phyloP scores from a whole-genome alignment of 2,329 filamentous ascomycete species.

The Colletotrichum musicola region DNA sequence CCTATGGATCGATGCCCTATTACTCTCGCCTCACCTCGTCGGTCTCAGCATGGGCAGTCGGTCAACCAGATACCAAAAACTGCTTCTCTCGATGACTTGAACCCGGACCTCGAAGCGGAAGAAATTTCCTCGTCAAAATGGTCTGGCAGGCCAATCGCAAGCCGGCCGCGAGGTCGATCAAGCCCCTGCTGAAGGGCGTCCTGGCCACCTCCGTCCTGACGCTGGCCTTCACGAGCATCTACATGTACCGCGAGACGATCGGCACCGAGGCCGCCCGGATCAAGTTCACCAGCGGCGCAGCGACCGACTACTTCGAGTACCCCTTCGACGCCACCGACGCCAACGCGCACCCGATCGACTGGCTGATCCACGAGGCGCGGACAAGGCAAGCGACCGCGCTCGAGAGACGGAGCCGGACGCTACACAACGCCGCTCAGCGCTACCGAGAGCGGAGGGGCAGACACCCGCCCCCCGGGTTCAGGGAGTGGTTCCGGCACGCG shows the following conservation, averaged over 20 bases:
- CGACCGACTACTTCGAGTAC: conserved; percentile 39
- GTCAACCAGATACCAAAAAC: not conserved
- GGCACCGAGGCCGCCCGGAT: conserved; percentile 24
- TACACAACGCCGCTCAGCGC: conserved; percentile 64
- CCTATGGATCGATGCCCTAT: not conserved
- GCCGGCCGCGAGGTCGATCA: conserved; percentile 21
- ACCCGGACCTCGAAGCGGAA: conserved; percentile 2
- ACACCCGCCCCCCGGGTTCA: conserved; percentile 74
- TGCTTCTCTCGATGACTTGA: conserved; percentile 17
- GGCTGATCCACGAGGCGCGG: conserved; percentile 61
- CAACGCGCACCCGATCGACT: conserved; percentile 62
- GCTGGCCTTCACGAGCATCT: conserved; percentile 36
- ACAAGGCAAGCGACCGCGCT: conserved; percentile 57
- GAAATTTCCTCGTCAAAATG: conserved; percentile 18
- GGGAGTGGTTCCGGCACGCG: conserved; percentile 70
- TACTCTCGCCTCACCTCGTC: not conserved
- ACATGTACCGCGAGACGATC: conserved; percentile 39
- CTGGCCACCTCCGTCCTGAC: conserved; percentile 27
- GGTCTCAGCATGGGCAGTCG: conserved; percentile 23
- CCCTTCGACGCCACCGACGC: conserved; percentile 40
- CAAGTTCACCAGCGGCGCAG: conserved; percentile 36
- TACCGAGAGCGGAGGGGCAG: conserved; percentile 69
- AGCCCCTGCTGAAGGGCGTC: conserved; percentile 30
- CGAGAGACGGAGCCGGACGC: conserved; percentile 58
- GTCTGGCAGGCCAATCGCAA: conserved; percentile 32